phyloP scores from a whole-genome alignment of 1,284 basidiomycete genomes.

The Farysia itapuensis region DNA sequence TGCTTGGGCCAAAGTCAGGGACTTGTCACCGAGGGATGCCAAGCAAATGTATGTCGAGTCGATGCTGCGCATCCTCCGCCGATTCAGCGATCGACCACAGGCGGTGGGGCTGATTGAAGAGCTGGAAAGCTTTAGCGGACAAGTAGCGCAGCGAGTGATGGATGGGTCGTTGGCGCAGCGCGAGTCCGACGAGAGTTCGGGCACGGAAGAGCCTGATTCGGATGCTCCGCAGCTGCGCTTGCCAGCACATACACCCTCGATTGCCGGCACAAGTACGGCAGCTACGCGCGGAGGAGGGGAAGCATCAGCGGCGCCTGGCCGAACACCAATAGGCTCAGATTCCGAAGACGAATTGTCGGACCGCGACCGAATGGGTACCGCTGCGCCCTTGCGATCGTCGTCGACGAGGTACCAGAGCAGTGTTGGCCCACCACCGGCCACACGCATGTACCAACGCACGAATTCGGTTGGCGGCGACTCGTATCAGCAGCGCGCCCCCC shows the following conservation, averaged over 20 bases:
- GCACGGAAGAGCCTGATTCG: conserved; percentile 13
- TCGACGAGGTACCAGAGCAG: conserved; percentile 7
- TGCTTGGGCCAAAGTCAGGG: conserved; percentile 88
- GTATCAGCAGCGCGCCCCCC: conserved; percentile 11
- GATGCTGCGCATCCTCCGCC: conserved; percentile 77
- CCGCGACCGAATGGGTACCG: conserved; percentile 19
- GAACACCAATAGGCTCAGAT: conserved; percentile 26
- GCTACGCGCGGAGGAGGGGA: conserved; percentile 28
- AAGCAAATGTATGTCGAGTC: conserved; percentile 88
- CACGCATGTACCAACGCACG: conserved; percentile 20
- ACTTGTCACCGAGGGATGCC: conserved; percentile 75
- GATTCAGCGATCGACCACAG: conserved; percentile 78
- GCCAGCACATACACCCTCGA: conserved; percentile 7
- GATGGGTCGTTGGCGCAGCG: conserved; percentile 32
- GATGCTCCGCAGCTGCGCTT: conserved; percentile 4
- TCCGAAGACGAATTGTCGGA: conserved; percentile 19
- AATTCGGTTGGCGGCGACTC: conserved; percentile 22
- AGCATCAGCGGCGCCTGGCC: conserved; percentile 9
- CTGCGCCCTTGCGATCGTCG: conserved; percentile 14
- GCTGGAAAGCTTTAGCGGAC: conserved; percentile 76
- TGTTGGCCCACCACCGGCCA: conserved; percentile 10
- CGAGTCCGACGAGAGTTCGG: conserved; percentile 23
- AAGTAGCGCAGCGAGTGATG: conserved; percentile 70
- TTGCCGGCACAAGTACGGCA: conserved; percentile 32
- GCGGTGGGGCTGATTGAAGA: conserved; percentile 77